These are phyloP conservation scores for Malassezia brasiliensis DNA, from an alignment of 1,284 basidiomycete genomes.

Conservation along the genomic window DNA sequence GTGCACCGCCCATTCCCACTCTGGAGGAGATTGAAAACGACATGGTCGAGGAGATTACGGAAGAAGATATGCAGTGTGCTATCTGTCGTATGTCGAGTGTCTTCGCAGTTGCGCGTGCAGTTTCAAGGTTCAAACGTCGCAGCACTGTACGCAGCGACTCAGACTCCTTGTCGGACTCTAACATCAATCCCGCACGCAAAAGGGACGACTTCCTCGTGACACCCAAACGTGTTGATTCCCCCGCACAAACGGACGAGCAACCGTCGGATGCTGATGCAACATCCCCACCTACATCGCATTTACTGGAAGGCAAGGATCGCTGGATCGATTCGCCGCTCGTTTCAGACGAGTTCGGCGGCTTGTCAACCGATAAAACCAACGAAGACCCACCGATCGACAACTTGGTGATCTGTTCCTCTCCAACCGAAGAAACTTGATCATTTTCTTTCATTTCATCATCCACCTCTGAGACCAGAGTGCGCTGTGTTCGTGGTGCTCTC, in stretches of 20 bases:
- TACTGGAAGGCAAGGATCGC: too few species aligned
- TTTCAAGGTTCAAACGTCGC: constrained; percentile 37
- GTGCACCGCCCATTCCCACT: constrained; percentile 22
- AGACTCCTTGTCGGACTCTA: background rate
- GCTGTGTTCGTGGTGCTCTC: too few species aligned
- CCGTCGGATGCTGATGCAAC: too few species aligned
- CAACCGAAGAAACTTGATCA: background rate
- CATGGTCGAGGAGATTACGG: constrained; percentile 38
- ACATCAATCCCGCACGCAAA: too few species aligned
- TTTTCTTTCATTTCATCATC: background rate
- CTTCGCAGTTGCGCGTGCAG: constrained; percentile 44
- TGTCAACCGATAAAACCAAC: too few species aligned
- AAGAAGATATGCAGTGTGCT: constrained; percentile 42
- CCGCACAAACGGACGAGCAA: too few species aligned
- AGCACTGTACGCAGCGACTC: background rate
- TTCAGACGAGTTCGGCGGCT: too few species aligned
- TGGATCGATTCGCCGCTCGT: too few species aligned
- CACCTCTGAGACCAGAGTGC: too few species aligned
- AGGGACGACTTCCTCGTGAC: too few species aligned
- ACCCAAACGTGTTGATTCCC: too few species aligned
- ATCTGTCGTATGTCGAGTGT: constrained; percentile 43
- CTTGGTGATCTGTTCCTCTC: background rate
- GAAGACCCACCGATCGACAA: background rate
- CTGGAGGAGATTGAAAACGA: constrained; percentile 25
- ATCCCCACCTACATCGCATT: too few species aligned